Conservation (phyloP, 1,139 yeast species). For the Arxiozyma heterogenica region DNA sequence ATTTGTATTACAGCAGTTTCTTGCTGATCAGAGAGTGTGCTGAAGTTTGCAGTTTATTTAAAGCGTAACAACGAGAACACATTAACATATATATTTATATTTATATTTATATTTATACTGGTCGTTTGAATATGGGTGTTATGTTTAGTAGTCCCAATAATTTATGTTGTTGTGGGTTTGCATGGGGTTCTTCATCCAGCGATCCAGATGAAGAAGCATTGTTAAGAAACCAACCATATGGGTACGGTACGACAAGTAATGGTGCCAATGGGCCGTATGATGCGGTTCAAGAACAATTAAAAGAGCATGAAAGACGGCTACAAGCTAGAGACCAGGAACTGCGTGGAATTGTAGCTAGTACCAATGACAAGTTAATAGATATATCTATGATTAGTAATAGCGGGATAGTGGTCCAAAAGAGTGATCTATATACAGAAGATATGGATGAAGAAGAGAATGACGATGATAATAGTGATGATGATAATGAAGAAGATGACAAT, state of each 20-base stretch:
- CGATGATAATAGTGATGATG: no score
- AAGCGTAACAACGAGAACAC: background rate
- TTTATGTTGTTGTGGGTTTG: constrained; percentile 4
- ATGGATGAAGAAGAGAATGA: background rate
- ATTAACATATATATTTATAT: no score
- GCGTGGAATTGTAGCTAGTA: constrained; percentile 33
- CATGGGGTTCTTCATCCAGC: constrained; percentile 7
- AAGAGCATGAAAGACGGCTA: constrained; percentile 26
- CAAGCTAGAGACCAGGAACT: constrained; percentile 31
- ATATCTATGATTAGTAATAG: constrained; percentile 31
- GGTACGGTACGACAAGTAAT: constrained; percentile 23
- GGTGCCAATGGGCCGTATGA: constrained; percentile 14
- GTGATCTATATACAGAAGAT: constrained; percentile 12
- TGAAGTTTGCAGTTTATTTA: background rate
- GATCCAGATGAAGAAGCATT: constrained; percentile 22
- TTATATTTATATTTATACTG: no score
- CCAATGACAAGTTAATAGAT: constrained; percentile 32
- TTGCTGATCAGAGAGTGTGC: no score
- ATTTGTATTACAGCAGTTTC: no score
- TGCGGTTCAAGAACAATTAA: constrained; percentile 20
- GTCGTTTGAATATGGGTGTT: constrained; percentile 17
- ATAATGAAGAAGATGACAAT: background rate
- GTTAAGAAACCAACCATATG: constrained; percentile 26
- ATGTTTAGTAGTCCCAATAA: constrained; percentile 16
- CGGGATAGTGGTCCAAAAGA: constrained; percentile 27